Percentiles rank a stretch among this genome's conserved stretches.
Evolutionary conservation across 805 yeast genomes (phyloP).

Genomic region (Myxozyma nipponensis): DNA sequence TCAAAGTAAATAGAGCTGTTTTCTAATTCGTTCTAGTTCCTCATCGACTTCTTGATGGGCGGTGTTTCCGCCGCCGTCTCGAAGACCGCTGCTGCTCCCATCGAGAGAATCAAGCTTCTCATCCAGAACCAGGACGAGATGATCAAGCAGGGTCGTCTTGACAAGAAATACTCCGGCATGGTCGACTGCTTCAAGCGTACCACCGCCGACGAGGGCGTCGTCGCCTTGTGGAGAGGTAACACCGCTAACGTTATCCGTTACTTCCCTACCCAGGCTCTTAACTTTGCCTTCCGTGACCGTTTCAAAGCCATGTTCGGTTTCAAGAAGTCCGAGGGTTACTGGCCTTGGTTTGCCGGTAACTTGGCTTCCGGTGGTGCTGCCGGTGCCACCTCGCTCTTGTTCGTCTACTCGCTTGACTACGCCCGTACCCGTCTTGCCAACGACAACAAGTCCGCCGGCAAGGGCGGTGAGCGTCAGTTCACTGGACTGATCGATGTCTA

Average conservation of each 20-base stretch:
- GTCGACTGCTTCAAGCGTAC: constrained; percentile 93
- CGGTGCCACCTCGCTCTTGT: constrained; percentile 91
- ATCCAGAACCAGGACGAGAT: constrained; percentile 98
- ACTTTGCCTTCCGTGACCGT: constrained; percentile 98
- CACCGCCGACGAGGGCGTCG: constrained; percentile 86
- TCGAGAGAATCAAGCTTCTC: constrained; percentile 93
- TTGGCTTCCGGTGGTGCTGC: constrained; percentile 98
- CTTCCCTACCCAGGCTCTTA: constrained; percentile 99
- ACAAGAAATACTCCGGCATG: constrained; percentile 83
- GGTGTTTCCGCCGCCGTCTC: constrained; percentile 99
- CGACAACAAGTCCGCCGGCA: constrained; percentile 85
- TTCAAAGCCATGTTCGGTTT: constrained; percentile 93
- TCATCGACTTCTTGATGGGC: constrained; percentile 66
- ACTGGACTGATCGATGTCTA: constrained; percentile 95
- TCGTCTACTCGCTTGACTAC: constrained; percentile 95
- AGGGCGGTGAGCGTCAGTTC: constrained; percentile 93
- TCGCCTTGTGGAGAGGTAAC: constrained; percentile 99
- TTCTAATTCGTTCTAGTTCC: constrained; percentile 30
- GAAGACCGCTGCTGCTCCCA: constrained; percentile 97
- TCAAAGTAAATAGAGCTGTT: too few species aligned
- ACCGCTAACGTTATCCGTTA: constrained; percentile 98
- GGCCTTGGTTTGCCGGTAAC: constrained; percentile 95
- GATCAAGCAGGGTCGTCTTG: constrained; percentile 95
- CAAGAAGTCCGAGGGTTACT: constrained; percentile 93
- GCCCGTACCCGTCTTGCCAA: constrained; percentile 99